Evolutionary conservation across 2,329 filamentous ascomycete genomes (phyloP).

Genomic region (Fusarium nurragi): DNA sequence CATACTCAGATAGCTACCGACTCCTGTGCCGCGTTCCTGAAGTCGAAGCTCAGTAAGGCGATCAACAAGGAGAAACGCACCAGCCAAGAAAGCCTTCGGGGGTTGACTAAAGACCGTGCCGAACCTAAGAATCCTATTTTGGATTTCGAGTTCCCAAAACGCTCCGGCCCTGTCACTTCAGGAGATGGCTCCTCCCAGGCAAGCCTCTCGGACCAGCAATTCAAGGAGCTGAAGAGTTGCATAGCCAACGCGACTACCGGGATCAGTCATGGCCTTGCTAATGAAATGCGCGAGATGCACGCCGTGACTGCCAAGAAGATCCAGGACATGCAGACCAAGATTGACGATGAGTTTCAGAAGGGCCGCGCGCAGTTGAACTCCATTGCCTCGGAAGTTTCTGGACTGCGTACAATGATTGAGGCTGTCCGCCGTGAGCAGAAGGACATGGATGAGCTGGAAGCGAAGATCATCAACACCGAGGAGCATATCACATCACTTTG

Average conservation of each 20-base stretch:
- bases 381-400: background rate
- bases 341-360: background rate
- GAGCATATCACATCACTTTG: slow-evolving; percentile 1
- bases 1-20: background rate
- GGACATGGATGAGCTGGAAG: background rate
- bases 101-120: background rate
- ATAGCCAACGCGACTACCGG: background rate
- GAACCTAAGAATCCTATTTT: background rate
- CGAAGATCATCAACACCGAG: background rate
- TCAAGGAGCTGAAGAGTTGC: background rate
- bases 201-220: background rate
- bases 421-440: background rate
- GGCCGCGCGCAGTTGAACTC: background rate
- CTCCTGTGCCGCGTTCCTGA: background rate
- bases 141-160: background rate
- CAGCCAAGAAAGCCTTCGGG: background rate
- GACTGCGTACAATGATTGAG: background rate
- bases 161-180: background rate
- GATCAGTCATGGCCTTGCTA: background rate
- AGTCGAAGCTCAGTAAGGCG: background rate
- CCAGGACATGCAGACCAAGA: background rate
- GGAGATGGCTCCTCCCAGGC: background rate
- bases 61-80: background rate
- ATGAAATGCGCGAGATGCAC: background rate
- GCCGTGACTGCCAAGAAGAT: background rate